phyloP scores from a whole-genome alignment of 768 basidiomycete genomes.

The Strobilomyces confusus region DNA sequence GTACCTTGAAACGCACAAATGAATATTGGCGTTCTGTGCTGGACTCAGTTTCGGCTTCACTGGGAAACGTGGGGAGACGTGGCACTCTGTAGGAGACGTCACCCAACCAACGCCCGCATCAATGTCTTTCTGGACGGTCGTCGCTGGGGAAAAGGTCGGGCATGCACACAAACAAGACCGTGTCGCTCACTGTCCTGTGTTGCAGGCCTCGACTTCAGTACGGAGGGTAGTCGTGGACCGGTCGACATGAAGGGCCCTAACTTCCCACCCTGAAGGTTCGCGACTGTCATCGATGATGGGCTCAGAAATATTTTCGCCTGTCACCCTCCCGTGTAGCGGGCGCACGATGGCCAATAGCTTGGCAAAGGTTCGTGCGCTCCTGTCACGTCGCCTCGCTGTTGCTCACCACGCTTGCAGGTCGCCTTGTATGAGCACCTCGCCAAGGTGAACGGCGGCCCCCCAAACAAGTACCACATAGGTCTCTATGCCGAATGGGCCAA shows the following conservation, averaged over 20 bases:
- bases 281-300: slow-evolving; percentile 8
- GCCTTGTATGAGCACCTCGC: slow-evolving; percentile 88
- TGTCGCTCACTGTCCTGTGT: slow-evolving; percentile 29
- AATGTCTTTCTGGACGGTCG: slow-evolving; percentile 54
- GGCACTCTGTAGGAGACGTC: slow-evolving; percentile 67
- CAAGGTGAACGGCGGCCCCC: slow-evolving; percentile 60
- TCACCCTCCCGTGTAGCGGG: slow-evolving; percentile 33
- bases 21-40: slow-evolving; percentile 68
- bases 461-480: slow-evolving; percentile 56
- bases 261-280: too few relatives aligned
- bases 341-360: slow-evolving; percentile 43
- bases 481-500: slow-evolving; percentile 76
- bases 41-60: slow-evolving; percentile 2
- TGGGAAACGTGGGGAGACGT: slow-evolving; percentile 17
- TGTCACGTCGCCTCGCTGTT: background rate
- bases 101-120: slow-evolving; percentile 52
- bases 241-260: too few relatives aligned
- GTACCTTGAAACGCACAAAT: slow-evolving; percentile 66
- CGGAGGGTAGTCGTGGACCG: slow-evolving; percentile 31
- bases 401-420: slow-evolving; percentile 46
- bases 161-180: background rate
- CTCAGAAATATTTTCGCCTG: slow-evolving; percentile 20
- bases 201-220: slow-evolving; percentile 31
- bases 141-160: slow-evolving; percentile 31
- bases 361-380: slow-evolving; percentile 42